phyloP scores from a whole-genome alignment of 208 protist genomes.

The Leishmania guyanensis region DNA sequence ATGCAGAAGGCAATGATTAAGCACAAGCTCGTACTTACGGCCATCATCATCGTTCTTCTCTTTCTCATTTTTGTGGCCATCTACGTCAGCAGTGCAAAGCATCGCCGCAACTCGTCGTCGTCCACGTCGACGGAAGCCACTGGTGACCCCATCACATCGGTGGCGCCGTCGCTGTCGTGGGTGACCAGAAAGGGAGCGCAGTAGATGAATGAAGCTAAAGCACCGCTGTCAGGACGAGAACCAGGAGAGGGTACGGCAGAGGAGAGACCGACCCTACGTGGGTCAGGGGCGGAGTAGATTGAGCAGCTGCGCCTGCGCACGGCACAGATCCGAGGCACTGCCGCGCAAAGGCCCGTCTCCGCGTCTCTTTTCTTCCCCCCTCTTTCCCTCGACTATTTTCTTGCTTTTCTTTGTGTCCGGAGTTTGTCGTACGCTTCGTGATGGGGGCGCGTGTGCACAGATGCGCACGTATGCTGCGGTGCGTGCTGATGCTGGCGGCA shows the following conservation, averaged over 20 bases:
- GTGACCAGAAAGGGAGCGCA: not conserved
- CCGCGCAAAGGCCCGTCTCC: not conserved
- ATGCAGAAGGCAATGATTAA: constrained; percentile 79
- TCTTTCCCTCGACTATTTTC: not conserved
- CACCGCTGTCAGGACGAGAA: not conserved
- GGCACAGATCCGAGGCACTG: not conserved
- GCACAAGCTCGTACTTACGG: constrained; percentile 68
- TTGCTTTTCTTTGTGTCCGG: not conserved
- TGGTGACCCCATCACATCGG: constrained; percentile 35
- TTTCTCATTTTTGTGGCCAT: constrained; percentile 70
- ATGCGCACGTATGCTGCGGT: not conserved
- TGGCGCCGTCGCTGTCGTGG: constrained; percentile 14
- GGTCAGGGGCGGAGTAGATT: not conserved
- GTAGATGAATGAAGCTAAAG: not conserved
- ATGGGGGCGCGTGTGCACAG: not conserved
- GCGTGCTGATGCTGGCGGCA: not conserved
- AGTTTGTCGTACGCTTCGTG: not conserved
- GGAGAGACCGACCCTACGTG: not conserved
- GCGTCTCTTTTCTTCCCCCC: not conserved
- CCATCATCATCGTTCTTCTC: constrained; percentile 58
- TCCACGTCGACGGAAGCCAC: constrained; percentile 24
- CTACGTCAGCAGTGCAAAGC: constrained; percentile 54
- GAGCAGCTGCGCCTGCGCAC: not conserved
- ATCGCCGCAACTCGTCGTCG: constrained; percentile 21
- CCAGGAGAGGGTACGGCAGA: not conserved